Evolutionary conservation across 2,329 filamentous ascomycete genomes (phyloP).

Genomic region (Monosporascus sp.): DNA sequence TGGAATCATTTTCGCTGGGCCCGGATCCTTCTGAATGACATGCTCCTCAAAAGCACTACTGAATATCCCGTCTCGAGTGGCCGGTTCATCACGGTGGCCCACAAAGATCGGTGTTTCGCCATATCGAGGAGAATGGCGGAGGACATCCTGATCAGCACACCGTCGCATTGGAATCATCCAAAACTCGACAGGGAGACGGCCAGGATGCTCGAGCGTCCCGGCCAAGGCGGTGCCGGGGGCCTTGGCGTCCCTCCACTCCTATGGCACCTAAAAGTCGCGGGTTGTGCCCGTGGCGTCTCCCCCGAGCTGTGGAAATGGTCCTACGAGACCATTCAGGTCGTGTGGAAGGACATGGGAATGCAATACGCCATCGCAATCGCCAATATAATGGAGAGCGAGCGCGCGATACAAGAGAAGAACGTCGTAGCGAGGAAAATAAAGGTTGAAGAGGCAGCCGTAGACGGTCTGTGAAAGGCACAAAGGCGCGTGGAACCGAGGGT

Average conservation of each 20-base stretch:
- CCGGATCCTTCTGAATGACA: conserved; percentile 47
- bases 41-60: conserved; percentile 37
- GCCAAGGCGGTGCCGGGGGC: conserved; percentile 39
- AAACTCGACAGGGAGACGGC: conserved; percentile 32
- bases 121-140: conserved; percentile 34
- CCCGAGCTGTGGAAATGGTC: conserved; percentile 39
- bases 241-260: conserved; percentile 43
- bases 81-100: conserved; percentile 23
- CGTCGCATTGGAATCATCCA: conserved; percentile 49
- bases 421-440: conserved; percentile 14
- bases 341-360: conserved; percentile 49
- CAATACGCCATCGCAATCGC: conserved; percentile 41
- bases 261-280: conserved; percentile 43
- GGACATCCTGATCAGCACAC: conserved; percentile 41
- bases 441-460: conserved; percentile 8
- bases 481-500: not conserved
- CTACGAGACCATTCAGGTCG: conserved; percentile 38
- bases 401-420: conserved; percentile 15
- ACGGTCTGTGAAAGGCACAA: not conserved
- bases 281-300: conserved; percentile 41
- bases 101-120: conserved; percentile 26
- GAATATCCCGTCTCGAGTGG: conserved; percentile 34
- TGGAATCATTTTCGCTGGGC: conserved; percentile 58
- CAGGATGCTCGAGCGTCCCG: conserved; percentile 28
- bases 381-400: conserved; percentile 33